Base-by-base conservation (phyloP, 2,329 filamentous ascomycete species). In the Clonostachys rosea region DNA sequence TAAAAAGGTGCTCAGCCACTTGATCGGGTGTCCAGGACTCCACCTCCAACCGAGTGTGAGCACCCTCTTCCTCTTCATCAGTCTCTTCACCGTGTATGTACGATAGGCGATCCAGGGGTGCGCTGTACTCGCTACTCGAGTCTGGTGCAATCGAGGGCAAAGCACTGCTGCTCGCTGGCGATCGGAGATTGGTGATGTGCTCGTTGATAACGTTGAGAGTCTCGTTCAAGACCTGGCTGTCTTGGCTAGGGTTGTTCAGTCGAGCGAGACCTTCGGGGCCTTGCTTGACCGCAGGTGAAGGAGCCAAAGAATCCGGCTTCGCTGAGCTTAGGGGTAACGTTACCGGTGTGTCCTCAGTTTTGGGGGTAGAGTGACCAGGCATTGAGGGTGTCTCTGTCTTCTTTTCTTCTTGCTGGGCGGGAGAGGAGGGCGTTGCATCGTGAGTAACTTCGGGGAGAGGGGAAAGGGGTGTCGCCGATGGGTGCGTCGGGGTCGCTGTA, bases 121-220 rank as follows among this genome's bases (percentile, higher is more conserved):
- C 88, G 67, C 91, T 95, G 66, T 96, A 96, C 63, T 95, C 89
- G 68, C 90, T 96, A 44, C 86, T 87, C 3, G 91, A 95, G 64
- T 95, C 89, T 52, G 83, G 89, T 40, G 75, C 68, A 45, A 69
- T 67, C 47, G 75, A 59, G 54, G 79, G 71, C 52, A 84, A 57
- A 34, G 63, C 66, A 24, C 80, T 78, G 50, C 71, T 77, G 50
- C 67, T 73, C 6, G 74, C 70, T 7, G 78, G 70, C 16, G 77
- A 78, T 51, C 79, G 73, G 53, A 97, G 80, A 63, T 96, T 88
- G 40, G 90, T 96, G 56, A 97, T 96, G 62, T 96, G 92, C 67
- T 97, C 92, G 64, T 97, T 87, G 58, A 97, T 97, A 49, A 97
- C 92, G 59, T 91, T 96, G 45, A 97, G 71, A 1, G 92, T 96